These are phyloP conservation scores for Neofusicoccum cordaticola DNA, from an alignment of 2,329 filamentous ascomycete species.

Conservation along the genomic window DNA sequence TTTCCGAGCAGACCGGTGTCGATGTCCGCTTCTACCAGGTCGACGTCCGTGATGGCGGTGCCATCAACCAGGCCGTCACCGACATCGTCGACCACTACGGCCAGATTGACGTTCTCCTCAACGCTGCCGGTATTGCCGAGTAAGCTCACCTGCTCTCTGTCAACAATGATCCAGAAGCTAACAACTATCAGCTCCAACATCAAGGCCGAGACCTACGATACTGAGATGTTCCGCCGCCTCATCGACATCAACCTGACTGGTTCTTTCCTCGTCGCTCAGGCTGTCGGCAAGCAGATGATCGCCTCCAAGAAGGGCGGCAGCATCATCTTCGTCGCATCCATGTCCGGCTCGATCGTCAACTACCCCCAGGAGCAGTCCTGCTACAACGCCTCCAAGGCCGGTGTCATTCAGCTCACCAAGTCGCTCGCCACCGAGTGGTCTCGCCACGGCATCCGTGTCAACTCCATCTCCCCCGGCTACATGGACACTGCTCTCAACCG, in stretches of 20 bases:
- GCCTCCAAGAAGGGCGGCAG: constrained; percentile 66
- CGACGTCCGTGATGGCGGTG: constrained; percentile 69
- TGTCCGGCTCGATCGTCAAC: constrained; percentile 45
- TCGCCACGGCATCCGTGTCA: constrained; percentile 75
- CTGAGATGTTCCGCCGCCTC: constrained; percentile 72
- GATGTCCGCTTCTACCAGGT: constrained; percentile 76
- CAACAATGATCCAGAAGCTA: constrained; percentile 18
- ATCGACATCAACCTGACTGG: constrained; percentile 82
- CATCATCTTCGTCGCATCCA: constrained; percentile 74
- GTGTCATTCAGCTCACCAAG: constrained; percentile 74
- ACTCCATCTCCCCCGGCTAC: constrained; percentile 81
- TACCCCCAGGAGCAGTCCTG: constrained; percentile 71
- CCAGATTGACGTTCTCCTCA: constrained; percentile 71
- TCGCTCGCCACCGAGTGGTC: constrained; percentile 83
- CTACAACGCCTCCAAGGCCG: constrained; percentile 83
- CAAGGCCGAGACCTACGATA: constrained; percentile 74
- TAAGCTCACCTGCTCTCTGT: constrained; percentile 32
- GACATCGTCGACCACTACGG: constrained; percentile 66
- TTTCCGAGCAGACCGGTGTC: constrained; percentile 69
- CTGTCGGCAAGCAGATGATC: constrained; percentile 59
- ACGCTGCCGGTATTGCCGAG: constrained; percentile 77
- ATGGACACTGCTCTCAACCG: constrained; percentile 83
- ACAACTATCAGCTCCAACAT: constrained; percentile 63
- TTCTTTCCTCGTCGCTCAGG: constrained; percentile 72
- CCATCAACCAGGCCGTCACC: constrained; percentile 67